Evolutionary conservation across 1,284 basidiomycete genomes (phyloP).

Genomic region (Anthracocystis panici-leucophaei): DNA sequence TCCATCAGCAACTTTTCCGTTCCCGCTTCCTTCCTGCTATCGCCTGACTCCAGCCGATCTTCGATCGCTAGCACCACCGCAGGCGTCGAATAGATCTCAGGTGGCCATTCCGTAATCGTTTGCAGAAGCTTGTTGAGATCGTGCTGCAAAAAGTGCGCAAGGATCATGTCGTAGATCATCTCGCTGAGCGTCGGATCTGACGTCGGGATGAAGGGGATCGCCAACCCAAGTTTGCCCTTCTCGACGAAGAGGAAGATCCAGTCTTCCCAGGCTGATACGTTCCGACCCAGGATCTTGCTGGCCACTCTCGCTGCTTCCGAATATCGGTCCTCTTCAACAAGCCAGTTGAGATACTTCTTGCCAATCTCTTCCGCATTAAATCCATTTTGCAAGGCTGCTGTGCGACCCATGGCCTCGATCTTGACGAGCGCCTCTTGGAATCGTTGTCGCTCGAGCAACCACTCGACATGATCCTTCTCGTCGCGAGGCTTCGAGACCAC

Average conservation of each 20-base stretch:
- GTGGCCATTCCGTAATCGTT: conserved; percentile 89
- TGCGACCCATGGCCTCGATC: conserved; percentile 77
- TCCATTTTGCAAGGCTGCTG: conserved; percentile 53
- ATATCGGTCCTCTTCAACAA: conserved; percentile 77
- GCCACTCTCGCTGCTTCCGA: conserved; percentile 85
- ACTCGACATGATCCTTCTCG: conserved; percentile 87
- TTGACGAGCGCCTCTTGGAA: conserved; percentile 90
- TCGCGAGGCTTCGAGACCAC: conserved; percentile 88
- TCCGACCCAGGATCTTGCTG: conserved; percentile 84
- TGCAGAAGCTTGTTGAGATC: conserved; percentile 81
- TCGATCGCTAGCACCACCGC: conserved; percentile 89
- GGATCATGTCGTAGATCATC: conserved; percentile 93
- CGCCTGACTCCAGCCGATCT: conserved; percentile 75
- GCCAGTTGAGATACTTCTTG: conserved; percentile 59
- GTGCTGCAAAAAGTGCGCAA: conserved; percentile 85
- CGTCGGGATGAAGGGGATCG: conserved; percentile 90
- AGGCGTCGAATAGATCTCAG: conserved; percentile 86
- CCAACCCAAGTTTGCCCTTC: conserved; percentile 81
- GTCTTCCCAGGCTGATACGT: conserved; percentile 88
- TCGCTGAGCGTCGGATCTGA: conserved; percentile 82
- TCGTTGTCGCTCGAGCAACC: conserved; percentile 86
- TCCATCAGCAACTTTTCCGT: conserved; percentile 80
- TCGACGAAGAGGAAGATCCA: conserved; percentile 94
- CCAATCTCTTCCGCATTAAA: conserved; percentile 74
- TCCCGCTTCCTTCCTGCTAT: conserved; percentile 67